These are phyloP conservation scores for Suhomyces tanzawaensis DNA, from an alignment of 805 yeast genomes.

Conservation along the genomic window DNA sequence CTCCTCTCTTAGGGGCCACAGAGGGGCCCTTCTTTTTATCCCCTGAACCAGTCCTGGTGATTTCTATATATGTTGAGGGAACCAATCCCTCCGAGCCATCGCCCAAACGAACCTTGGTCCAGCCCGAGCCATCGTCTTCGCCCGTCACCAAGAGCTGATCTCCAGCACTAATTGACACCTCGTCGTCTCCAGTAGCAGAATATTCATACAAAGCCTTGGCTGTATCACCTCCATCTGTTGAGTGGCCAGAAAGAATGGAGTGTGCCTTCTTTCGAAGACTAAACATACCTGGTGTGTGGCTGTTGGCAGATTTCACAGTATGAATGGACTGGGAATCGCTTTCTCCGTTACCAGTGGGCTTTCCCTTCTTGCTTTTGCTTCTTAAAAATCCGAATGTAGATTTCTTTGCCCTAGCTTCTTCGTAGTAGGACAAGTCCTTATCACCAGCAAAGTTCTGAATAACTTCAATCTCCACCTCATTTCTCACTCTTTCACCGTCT, in stretches of 20 bases:
- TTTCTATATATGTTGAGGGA: constrained; percentile 75
- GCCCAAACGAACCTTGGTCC: constrained; percentile 62
- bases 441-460: constrained; percentile 83
- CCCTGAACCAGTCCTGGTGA: constrained; percentile 20
- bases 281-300: constrained; percentile 35
- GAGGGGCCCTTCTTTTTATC: constrained; percentile 63
- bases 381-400: constrained; percentile 55
- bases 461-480: constrained; percentile 87
- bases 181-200: constrained; percentile 71
- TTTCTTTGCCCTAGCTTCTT: constrained; percentile 52
- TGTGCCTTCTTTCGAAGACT: constrained; percentile 34
- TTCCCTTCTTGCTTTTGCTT: constrained; percentile 14
- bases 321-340: constrained; percentile 32
- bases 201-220: constrained; percentile 66
- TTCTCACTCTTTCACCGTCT: constrained; percentile 69
- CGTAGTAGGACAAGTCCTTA: constrained; percentile 60
- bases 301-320: constrained; percentile 30
- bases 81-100: constrained; percentile 68
- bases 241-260: constrained; percentile 17
- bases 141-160: constrained; percentile 58
- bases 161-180: constrained; percentile 58
- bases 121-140: constrained; percentile 87
- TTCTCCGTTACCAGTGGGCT: constrained; percentile 5
- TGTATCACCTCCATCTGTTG: constrained; percentile 11
- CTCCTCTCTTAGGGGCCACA: constrained; percentile 77